Conservation (phyloP, 2,329 filamentous ascomycete species). For the Fusarium nygamai region DNA sequence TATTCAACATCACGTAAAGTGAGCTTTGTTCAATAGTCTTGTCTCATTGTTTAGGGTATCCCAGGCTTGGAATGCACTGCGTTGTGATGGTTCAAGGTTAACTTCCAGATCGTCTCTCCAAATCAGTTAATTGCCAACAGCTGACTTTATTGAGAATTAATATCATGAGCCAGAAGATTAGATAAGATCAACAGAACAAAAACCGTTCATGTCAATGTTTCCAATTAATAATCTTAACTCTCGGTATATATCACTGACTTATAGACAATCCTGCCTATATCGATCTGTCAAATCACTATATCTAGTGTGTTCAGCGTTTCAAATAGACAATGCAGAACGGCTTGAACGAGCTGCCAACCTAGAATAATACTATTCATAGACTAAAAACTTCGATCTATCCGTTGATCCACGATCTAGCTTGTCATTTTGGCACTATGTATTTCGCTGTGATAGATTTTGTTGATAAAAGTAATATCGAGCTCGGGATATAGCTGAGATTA, state of each 20-base stretch:
- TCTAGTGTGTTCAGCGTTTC: constrained; percentile 8
- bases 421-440: background rate
- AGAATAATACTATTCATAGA: background rate
- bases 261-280: constrained; percentile 7
- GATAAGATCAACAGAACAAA: background rate
- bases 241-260: background rate
- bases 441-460: background rate
- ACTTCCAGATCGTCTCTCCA: background rate
- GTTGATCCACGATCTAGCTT: constrained; percentile 5
- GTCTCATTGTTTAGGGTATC: constrained; percentile 7
- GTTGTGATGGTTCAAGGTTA: background rate
- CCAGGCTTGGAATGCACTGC: background rate
- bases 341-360: background rate
- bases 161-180: background rate
- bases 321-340: background rate
- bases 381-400: background rate
- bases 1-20: constrained; percentile 4
- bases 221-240: background rate
- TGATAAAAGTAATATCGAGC: constrained; percentile 9
- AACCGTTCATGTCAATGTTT: background rate
- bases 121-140: background rate
- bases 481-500: constrained; percentile 17
- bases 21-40: background rate
- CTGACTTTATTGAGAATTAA: background rate
- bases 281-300: background rate